Conservation (phyloP, 2,329 filamentous ascomycete species). For the Penicillium sp. region DNA sequence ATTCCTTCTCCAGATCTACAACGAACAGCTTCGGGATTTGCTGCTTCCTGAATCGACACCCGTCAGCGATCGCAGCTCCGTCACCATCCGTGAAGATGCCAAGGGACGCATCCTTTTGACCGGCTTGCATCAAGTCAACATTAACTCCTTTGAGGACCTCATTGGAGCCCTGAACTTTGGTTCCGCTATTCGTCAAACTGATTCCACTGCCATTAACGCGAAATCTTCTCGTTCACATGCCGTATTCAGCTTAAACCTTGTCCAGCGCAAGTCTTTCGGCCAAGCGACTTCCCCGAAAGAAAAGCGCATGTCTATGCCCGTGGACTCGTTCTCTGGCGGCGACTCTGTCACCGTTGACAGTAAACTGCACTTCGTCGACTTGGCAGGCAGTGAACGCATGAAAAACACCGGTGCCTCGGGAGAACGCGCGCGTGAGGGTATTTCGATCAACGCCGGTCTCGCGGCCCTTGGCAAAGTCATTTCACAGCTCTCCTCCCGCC, state of each 20-base stretch:
- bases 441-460: conserved; percentile 94
- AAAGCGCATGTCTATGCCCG: conserved; percentile 79
- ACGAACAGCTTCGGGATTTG: conserved; percentile 88
- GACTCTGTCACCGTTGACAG: conserved; percentile 83
- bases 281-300: conserved; percentile 56
- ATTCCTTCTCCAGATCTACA: conserved; percentile 67
- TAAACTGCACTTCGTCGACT: conserved; percentile 97
- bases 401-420: conserved; percentile 97
- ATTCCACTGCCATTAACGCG: conserved; percentile 94
- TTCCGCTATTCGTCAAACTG: conserved; percentile 89
- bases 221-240: conserved; percentile 97
- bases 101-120: conserved; percentile 94
- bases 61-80: conserved; percentile 63
- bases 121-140: conserved; percentile 77
- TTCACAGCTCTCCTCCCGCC: conserved; percentile 88
- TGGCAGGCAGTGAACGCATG: conserved; percentile 90
- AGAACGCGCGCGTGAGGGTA: conserved; percentile 89
- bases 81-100: conserved; percentile 89
- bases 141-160: conserved; percentile 88
- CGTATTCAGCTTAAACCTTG: conserved; percentile 89
- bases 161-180: conserved; percentile 86
- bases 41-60: conserved; percentile 71
- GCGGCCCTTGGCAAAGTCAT: conserved; percentile 97
- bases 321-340: conserved; percentile 67
- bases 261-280: conserved; percentile 63